These are phyloP conservation scores for Meredithiella fracta DNA, from an alignment of 2,329 filamentous ascomycete species.

Conservation along the genomic window DNA sequence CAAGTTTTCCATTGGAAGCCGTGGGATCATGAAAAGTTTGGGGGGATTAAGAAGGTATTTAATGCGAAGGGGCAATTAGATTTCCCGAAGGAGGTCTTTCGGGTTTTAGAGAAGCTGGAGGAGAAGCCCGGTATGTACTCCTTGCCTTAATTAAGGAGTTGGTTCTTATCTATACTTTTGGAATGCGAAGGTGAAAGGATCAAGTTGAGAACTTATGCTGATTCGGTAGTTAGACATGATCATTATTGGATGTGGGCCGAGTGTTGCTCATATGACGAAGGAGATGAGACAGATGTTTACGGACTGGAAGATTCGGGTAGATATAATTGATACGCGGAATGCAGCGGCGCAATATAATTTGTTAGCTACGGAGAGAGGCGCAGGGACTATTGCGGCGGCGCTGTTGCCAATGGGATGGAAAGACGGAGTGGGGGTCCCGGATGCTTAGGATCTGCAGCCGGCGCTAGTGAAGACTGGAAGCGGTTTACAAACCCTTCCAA, in stretches of 20 bases:
- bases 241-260: constrained; percentile 69
- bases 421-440: constrained; percentile 34
- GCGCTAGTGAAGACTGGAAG: too few relatives aligned
- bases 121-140: constrained; percentile 64
- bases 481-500: too few relatives aligned
- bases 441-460: too few relatives aligned
- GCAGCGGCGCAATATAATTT: constrained; percentile 90
- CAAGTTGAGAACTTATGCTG: constrained; percentile 11
- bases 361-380: constrained; percentile 81
- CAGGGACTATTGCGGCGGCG: constrained; percentile 70
- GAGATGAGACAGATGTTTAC: constrained; percentile 56
- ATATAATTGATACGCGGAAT: constrained; percentile 83
- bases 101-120: constrained; percentile 61
- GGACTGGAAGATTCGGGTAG: constrained; percentile 65
- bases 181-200: background rate
- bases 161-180: background rate
- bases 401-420: constrained; percentile 75
- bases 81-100: constrained; percentile 52
- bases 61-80: constrained; percentile 75
- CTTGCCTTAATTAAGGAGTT: too few relatives aligned
- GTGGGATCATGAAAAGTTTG: constrained; percentile 36
- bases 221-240: constrained; percentile 49
- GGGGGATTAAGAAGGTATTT: constrained; percentile 33
- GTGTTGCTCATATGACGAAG: constrained; percentile 60
- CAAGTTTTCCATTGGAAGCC: constrained; percentile 83